Percentiles rank a stretch among this genome's conserved stretches.
These are phyloP conservation scores for Pseudocercospora musae DNA, from an alignment of 2,329 filamentous ascomycete species.

Conservation along the genomic window DNA sequence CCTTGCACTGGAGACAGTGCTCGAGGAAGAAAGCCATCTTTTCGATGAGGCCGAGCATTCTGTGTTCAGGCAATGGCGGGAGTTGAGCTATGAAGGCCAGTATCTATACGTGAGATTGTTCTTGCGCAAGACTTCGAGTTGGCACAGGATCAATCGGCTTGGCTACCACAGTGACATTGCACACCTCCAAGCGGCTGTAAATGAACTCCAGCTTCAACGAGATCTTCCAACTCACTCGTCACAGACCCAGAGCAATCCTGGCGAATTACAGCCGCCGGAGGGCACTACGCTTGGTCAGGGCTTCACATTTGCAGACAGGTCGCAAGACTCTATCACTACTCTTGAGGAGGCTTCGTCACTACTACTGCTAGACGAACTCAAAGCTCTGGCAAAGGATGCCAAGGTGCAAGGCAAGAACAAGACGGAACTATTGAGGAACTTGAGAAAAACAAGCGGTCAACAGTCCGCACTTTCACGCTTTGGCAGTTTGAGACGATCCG, in stretches of 20 bases:
- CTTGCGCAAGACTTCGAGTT: constrained; percentile 82
- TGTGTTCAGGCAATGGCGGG: constrained; percentile 73
- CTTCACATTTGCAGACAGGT: constrained; percentile 79
- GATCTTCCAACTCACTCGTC: constrained; percentile 51
- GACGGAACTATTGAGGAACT: constrained; percentile 68
- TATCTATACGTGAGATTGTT: constrained; percentile 95
- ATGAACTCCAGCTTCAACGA: constrained; percentile 58
- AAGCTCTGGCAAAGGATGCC: constrained; percentile 75
- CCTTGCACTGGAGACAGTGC: constrained; percentile 80
- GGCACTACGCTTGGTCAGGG: constrained; percentile 50
- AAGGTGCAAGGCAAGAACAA: constrained; percentile 89
- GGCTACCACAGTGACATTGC: constrained; percentile 80
- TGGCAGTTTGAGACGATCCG: constrained; percentile 62
- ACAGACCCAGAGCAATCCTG: constrained; percentile 41
- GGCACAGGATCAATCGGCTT: constrained; percentile 78
- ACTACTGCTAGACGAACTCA: constrained; percentile 83
- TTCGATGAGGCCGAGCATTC: constrained; percentile 76
- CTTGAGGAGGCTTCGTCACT: constrained; percentile 81
- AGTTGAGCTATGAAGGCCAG: constrained; percentile 76
- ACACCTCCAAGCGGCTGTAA: constrained; percentile 65
- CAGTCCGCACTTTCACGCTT: constrained; percentile 70
- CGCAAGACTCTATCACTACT: constrained; percentile 67
- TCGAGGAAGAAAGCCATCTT: constrained; percentile 82
- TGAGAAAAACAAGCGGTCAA: constrained; percentile 68
- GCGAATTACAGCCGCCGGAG: constrained; percentile 48